These are phyloP conservation scores for Pelagomonas calceolata DNA, from an alignment of 108 stramenopile species.

Conservation along the genomic window DNA sequence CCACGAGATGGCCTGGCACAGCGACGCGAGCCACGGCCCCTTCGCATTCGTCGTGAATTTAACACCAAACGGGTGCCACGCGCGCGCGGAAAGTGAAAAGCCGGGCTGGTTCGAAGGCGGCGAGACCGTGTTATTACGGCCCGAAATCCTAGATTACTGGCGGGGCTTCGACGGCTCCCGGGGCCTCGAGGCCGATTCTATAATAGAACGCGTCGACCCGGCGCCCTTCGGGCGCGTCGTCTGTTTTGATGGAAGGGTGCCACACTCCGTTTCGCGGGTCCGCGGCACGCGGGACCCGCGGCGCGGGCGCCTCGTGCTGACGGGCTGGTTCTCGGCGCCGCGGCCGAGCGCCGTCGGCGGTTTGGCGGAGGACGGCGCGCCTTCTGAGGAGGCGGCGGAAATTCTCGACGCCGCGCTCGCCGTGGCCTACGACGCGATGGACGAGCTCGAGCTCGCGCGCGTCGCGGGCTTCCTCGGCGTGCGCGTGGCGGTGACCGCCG, in stretches of 20 bases:
- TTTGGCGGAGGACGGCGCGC: neutral
- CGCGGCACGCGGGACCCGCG: slow-evolving; percentile 13
- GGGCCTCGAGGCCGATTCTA: slow-evolving; percentile 10
- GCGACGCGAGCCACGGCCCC: slow-evolving; percentile 30
- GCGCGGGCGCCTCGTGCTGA: slow-evolving; percentile 25
- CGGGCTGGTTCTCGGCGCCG: slow-evolving; percentile 29
- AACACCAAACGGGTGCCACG: slow-evolving; percentile 4
- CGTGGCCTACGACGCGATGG: neutral
- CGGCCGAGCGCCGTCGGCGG: neutral
- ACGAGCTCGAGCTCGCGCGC: slow-evolving; percentile 19
- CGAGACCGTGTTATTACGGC: slow-evolving; percentile 33
- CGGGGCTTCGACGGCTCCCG: slow-evolving; percentile 16
- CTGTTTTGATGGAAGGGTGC: slow-evolving; percentile 36
- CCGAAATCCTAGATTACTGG: slow-evolving; percentile 30
- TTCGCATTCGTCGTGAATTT: slow-evolving; percentile 28
- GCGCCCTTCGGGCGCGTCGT: slow-evolving; percentile 29
- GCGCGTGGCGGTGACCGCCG: slow-evolving; percentile 14
- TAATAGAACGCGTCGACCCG: slow-evolving; percentile 13
- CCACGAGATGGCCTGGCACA: slow-evolving; percentile 34
- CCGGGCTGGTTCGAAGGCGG: slow-evolving; percentile 24
- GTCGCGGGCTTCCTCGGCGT: slow-evolving; percentile 32
- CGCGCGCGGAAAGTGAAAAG: neutral
- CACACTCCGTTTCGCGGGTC: slow-evolving; percentile 33
- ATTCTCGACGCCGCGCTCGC: neutral
- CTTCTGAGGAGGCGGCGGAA: neutral